Base-by-base conservation (phyloP, 1,139 yeast species). In the Yarrowia galli region DNA sequence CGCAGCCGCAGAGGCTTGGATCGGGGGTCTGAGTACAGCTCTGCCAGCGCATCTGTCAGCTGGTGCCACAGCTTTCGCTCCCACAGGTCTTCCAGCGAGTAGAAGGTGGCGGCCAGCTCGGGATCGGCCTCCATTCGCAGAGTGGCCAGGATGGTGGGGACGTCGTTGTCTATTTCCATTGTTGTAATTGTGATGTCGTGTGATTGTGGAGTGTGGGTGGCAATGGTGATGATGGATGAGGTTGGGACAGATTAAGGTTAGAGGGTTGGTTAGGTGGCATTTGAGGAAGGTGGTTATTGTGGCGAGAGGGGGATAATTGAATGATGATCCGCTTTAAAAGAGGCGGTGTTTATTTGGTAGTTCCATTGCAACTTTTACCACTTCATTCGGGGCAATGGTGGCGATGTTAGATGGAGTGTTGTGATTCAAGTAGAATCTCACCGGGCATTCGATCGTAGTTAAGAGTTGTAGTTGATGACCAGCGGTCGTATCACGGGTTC, bases 1-100 rank as follows among this genome's bases (percentile, higher is more conserved):
- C 88, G 85, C 73, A 88, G 78, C 71, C 93, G 85, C 68, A 90
- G 78, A 0, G 85, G 81, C 63, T 78, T 80, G 25, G 88, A 83
- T 60, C 80, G 82, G 36, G 84, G 84, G 69, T 83, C 82, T 65
- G 79, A 80, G 78, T 88, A 91, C 73, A 91, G 84, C 70, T 84
- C 85, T 66, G 84, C 85, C 70, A 95, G 82, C 18, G 86, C 79
- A 70, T 86, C 85, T 2, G 98, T 91, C 75, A 95, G 84, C 80
- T 91, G 97, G 74, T 85, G 88, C 89, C 89, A 86, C 70, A 86
- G 76, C 81, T 91, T 92, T 73, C 97, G 84, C 76, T 93, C 98
- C 80, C 92, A 91, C 71, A 83, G 83, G 74, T 92, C 97, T 76
- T 93, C 98, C 76, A 95, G 85, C 69, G 89, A 87, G 75, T 88